Conservation (phyloP, 1,139 yeast species). For the Arxiozyma slooffiae region DNA sequence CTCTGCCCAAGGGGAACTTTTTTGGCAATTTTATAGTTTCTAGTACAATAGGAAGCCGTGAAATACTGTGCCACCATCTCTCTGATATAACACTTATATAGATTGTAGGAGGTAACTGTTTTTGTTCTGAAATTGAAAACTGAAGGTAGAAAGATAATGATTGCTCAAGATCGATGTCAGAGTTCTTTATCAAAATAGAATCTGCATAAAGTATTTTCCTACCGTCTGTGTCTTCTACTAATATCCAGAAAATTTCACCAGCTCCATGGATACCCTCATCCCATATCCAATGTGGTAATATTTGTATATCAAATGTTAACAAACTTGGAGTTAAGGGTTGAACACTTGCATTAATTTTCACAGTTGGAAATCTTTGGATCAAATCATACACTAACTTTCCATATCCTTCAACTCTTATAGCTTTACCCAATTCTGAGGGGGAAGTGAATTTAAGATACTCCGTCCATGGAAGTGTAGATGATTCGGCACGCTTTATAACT, state of each 20-base stretch:
- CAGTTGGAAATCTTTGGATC: constrained; percentile 62
- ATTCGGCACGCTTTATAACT: constrained; percentile 64
- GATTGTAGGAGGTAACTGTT: constrained; percentile 65
- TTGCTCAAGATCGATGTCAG: constrained; percentile 45
- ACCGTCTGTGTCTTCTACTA: constrained; percentile 82
- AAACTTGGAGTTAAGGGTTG: constrained; percentile 72
- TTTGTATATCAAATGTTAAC: constrained; percentile 54
- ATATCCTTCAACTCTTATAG: constrained; percentile 58
- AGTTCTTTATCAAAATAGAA: constrained; percentile 41
- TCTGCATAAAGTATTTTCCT: constrained; percentile 58
- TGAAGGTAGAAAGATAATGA: constrained; percentile 56
- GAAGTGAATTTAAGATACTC: constrained; percentile 48
- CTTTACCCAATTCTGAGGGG: constrained; percentile 73
- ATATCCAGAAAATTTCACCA: constrained; percentile 53
- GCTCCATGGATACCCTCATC: constrained; percentile 51
- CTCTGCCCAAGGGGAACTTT: constrained; percentile 55
- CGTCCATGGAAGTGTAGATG: constrained; percentile 74
- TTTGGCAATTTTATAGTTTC: constrained; percentile 52
- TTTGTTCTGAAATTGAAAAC: constrained; percentile 30
- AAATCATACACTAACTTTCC: constrained; percentile 56
- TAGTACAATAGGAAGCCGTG: constrained; percentile 52
- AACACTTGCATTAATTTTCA: constrained; percentile 47
- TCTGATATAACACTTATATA: constrained; percentile 69
- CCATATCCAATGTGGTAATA: constrained; percentile 74
- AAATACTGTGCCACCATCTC: constrained; percentile 73